Conservation (phyloP, 2,329 filamentous ascomycete genomes). For the Stromatinia cepivora region DNA sequence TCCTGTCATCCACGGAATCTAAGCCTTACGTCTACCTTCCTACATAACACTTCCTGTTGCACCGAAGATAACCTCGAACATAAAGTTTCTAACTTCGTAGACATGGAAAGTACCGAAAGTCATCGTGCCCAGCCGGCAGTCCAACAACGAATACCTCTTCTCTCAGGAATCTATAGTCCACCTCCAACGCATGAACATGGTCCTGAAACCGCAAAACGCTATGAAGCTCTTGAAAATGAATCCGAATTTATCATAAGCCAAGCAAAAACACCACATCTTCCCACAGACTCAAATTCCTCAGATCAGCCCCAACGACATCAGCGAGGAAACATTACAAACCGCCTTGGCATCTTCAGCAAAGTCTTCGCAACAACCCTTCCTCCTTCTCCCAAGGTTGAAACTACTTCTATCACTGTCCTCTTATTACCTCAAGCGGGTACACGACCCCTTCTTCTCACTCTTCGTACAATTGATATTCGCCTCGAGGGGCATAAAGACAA, state of each 20-base stretch:
- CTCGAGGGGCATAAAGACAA: slow-evolving; percentile 18
- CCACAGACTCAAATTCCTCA: background rate
- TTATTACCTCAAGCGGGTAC: slow-evolving; percentile 19
- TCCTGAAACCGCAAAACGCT: slow-evolving; percentile 13
- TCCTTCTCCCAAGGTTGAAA: slow-evolving; percentile 16
- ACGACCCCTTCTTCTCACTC: slow-evolving; percentile 8
- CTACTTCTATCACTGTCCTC: slow-evolving; percentile 13
- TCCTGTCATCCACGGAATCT: background rate
- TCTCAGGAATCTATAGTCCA: slow-evolving; percentile 16
- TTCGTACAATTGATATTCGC: slow-evolving; percentile 24
- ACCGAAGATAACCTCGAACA: background rate
- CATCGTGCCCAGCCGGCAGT: slow-evolving; percentile 1
- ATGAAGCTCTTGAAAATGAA: background rate
- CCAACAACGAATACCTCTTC: slow-evolving; percentile 4
- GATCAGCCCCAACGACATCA: background rate
- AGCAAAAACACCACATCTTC: background rate
- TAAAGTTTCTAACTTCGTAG: background rate
- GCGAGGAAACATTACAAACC: background rate
- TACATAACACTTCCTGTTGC: slow-evolving; percentile 1
- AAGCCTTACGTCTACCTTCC: slow-evolving; percentile 10
- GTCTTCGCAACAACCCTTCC: slow-evolving; percentile 13
- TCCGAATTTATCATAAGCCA: slow-evolving; percentile 17
- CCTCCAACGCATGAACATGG: slow-evolving; percentile 5
- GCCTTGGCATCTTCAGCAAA: slow-evolving; percentile 16
- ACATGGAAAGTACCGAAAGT: background rate